Percentiles rank a stretch among this genome's conserved stretches.
These are phyloP conservation scores for Pyrus betulifolia DNA, from an alignment of 306 rosid species.

Conservation along the genomic window DNA sequence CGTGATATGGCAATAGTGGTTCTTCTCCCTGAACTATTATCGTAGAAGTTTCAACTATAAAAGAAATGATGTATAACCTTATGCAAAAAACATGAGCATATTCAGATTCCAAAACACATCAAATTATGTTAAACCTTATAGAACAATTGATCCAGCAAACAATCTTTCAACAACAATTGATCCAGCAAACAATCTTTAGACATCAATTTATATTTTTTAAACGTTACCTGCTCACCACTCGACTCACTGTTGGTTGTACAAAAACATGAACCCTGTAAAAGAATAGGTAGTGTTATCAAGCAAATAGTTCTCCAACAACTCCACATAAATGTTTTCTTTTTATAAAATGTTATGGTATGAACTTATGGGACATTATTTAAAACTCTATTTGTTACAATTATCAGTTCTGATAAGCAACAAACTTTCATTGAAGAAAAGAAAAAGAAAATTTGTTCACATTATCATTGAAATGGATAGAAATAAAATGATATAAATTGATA, in stretches of 20 bases:
- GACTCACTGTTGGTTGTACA: conserved; percentile 83
- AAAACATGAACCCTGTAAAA: conserved; percentile 80
- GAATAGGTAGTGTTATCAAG: conserved; percentile 11
- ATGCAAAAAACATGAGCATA: background rate
- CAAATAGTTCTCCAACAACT: conserved; percentile 7
- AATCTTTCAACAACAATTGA: background rate
- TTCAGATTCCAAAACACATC: background rate
- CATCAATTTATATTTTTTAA: background rate
- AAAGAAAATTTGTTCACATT: background rate
- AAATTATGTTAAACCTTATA: background rate
- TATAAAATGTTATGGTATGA: background rate
- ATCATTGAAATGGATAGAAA: background rate
- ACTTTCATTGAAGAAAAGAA: background rate
- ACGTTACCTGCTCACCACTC: conserved; percentile 72
- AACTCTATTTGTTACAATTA: background rate
- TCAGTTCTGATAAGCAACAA: background rate
- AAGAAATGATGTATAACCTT: background rate
- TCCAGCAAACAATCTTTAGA: background rate
- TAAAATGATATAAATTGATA: background rate
- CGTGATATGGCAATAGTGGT: background rate
- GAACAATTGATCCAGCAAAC: background rate
- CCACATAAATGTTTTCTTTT: conserved; percentile 1
- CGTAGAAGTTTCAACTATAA: background rate
- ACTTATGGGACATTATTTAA: background rate
- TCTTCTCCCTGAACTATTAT: background rate